A percentile compares a stretch with the other conserved stretches of the same genome.
These are phyloP conservation scores for Syncephalastrum monosporum DNA, from an alignment of 371 early-diverging fungal genomes.

Conservation along the genomic window DNA sequence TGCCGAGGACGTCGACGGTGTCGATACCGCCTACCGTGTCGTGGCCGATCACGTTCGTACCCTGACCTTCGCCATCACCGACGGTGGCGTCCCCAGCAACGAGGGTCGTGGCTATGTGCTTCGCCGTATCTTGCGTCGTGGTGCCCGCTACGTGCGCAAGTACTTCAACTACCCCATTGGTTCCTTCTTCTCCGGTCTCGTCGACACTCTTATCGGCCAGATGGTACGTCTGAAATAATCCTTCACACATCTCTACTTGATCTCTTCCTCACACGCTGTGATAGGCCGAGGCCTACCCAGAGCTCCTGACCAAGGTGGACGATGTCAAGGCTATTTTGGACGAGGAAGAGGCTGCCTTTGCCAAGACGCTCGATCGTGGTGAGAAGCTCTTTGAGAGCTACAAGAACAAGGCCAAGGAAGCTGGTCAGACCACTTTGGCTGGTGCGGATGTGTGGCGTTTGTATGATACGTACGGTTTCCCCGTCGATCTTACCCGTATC, in stretches of 20 bases:
- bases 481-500: slow-evolving; percentile 97
- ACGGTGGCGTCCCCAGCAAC: slow-evolving; percentile 96
- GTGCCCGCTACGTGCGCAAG: slow-evolving; percentile 93
- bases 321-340: slow-evolving; percentile 91
- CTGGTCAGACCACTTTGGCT: slow-evolving; percentile 60
- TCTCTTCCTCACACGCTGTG: neutral
- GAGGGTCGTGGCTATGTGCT: slow-evolving; percentile 99
- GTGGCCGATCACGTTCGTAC: slow-evolving; percentile 99
- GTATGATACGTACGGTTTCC: slow-evolving; percentile 99
- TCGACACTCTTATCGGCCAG: slow-evolving; percentile 80
- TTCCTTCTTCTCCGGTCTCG: slow-evolving; percentile 87
- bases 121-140: slow-evolving; percentile 97
- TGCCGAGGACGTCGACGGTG: slow-evolving; percentile 87
- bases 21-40: slow-evolving; percentile 99
- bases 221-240: slow-evolving; percentile 47
- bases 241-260: slow-evolving; percentile 2
- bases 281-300: slow-evolving; percentile 84
- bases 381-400: slow-evolving; percentile 91
- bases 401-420: slow-evolving; percentile 68
- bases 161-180: slow-evolving; percentile 92
- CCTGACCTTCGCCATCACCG: slow-evolving; percentile 95
- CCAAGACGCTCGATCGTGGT: slow-evolving; percentile 98
- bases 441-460: slow-evolving; percentile 97
- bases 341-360: slow-evolving; percentile 97
- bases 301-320: slow-evolving; percentile 70